These are phyloP conservation scores for Hypoxylon sp. DNA, from an alignment of 2,329 filamentous ascomycete genomes.

Conservation along the genomic window DNA sequence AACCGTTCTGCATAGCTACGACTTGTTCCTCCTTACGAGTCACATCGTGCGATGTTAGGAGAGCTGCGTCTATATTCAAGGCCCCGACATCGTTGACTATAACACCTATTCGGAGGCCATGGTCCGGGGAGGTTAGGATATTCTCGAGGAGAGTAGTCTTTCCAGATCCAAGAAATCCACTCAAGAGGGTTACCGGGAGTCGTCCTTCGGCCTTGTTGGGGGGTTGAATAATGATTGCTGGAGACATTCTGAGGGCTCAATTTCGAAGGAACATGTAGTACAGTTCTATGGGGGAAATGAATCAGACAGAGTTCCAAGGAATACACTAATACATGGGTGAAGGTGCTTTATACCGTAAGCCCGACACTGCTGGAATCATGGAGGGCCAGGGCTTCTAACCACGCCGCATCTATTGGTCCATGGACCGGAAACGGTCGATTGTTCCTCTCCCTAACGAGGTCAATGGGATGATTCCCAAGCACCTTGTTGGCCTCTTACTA, in stretches of 20 bases:
- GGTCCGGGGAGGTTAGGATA: conserved; percentile 74
- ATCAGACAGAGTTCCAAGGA: background rate
- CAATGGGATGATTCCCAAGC: conserved; percentile 3
- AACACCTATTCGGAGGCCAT: conserved; percentile 78
- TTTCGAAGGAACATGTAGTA: conserved; percentile 60
- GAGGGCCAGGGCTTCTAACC: conserved; percentile 2
- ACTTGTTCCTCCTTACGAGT: conserved; percentile 73
- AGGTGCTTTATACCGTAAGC: conserved; percentile 10
- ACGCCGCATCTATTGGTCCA: conserved; percentile 2
- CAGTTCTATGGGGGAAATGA: background rate
- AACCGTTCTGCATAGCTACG: conserved; percentile 79
- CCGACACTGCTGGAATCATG: too few relatives aligned
- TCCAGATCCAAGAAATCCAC: conserved; percentile 75
- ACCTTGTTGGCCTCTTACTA: conserved; percentile 22
- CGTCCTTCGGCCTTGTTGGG: conserved; percentile 42
- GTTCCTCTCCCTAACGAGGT: background rate
- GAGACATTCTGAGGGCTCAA: conserved; percentile 60
- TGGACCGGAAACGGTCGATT: background rate
- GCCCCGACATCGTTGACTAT: conserved; percentile 81
- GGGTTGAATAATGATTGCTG: conserved; percentile 17
- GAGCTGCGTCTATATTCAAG: conserved; percentile 75
- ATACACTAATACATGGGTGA: conserved; percentile 23
- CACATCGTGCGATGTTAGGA: conserved; percentile 71
- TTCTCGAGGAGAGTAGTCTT: conserved; percentile 80
- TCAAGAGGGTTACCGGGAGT: conserved; percentile 72